A percentile compares a stretch with the other conserved stretches of the same genome.
phyloP scores from a whole-genome alignment of 176 grass and related monocot genomes.

The Aegilops speltoides region DNA sequence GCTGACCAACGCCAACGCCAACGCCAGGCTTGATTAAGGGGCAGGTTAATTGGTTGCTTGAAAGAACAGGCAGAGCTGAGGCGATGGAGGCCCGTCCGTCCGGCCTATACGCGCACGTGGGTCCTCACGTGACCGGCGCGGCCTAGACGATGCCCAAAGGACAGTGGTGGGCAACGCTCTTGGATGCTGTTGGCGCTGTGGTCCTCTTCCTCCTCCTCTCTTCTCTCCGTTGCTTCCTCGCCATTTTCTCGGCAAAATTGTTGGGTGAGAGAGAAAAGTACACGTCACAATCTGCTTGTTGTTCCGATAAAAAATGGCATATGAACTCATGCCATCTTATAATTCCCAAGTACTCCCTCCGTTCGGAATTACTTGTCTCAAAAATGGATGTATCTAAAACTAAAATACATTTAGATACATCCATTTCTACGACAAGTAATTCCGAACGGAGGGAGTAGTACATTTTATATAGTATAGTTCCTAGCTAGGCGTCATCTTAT shows the following conservation, averaged over 20 bases:
- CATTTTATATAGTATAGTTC: neutral
- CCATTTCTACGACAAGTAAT: too few relatives aligned
- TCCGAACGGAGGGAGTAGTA: too few relatives aligned
- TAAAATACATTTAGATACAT: too few relatives aligned
- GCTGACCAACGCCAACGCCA: neutral
- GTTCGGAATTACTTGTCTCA: too few relatives aligned
- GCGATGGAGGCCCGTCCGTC: conserved; percentile 10
- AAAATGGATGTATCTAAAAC: too few relatives aligned
- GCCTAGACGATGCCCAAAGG: conserved; percentile 26
- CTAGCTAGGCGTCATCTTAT: neutral
- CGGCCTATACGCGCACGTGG: conserved; percentile 45
- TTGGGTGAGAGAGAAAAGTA: neutral
- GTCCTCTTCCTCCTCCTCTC: neutral
- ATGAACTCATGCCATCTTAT: neutral
- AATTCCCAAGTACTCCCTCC: too few relatives aligned
- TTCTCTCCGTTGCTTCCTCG: neutral
- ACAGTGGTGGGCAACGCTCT: conserved; percentile 33
- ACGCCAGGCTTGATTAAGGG: conserved; percentile 6
- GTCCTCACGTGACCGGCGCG: conserved; percentile 37
- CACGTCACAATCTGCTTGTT: neutral
- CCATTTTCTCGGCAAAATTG: neutral
- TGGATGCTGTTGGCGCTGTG: conserved; percentile 39
- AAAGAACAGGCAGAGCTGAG: conserved; percentile 33
- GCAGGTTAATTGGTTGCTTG: conserved; percentile 31
- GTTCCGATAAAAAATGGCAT: neutral